Evolutionary conservation across 2,329 filamentous ascomycete genomes (phyloP).

Genomic region (Paracoccidioides lutzii): DNA sequence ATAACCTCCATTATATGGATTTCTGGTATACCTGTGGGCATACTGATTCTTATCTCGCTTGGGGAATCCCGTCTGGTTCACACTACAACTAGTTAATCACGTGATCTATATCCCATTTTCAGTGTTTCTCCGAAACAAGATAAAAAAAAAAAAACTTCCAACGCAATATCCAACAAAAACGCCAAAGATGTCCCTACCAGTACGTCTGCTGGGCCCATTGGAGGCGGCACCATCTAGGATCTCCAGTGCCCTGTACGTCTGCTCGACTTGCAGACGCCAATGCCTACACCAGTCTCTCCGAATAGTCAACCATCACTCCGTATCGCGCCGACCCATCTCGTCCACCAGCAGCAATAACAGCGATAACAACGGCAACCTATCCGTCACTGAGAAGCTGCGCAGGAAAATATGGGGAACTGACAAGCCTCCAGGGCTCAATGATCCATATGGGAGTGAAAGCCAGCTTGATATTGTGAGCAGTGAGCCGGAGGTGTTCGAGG

Average conservation of each 20-base stretch:
- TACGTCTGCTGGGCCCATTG: constrained; percentile 24
- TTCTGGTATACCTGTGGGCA: too few relatives aligned
- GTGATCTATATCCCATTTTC: too few relatives aligned
- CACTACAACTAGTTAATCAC: too few relatives aligned
- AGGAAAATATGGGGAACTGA: constrained; percentile 39
- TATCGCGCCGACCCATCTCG: constrained; percentile 13
- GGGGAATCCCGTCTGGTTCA: too few relatives aligned
- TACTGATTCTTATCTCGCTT: too few relatives aligned
- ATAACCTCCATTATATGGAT: too few relatives aligned
- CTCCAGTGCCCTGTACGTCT: constrained; percentile 24
- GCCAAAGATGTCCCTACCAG: constrained; percentile 26
- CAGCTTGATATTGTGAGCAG: constrained; percentile 19
- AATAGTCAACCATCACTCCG: constrained; percentile 17
- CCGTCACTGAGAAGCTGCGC: constrained; percentile 35
- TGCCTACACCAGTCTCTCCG: constrained; percentile 21
- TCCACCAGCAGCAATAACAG: neutral
- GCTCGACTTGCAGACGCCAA: constrained; percentile 29
- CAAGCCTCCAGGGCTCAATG: constrained; percentile 35
- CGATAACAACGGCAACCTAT: constrained; percentile 12
- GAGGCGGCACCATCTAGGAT: constrained; percentile 21
- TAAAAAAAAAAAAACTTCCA: neutral
- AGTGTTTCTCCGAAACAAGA: too few relatives aligned
- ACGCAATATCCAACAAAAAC: constrained; percentile 1
- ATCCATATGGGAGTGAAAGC: constrained; percentile 35
- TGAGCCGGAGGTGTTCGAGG: constrained; percentile 11